These are phyloP conservation scores for Scutellaria barbata DNA, from an alignment of 257 asterid species.

Conservation along the genomic window DNA sequence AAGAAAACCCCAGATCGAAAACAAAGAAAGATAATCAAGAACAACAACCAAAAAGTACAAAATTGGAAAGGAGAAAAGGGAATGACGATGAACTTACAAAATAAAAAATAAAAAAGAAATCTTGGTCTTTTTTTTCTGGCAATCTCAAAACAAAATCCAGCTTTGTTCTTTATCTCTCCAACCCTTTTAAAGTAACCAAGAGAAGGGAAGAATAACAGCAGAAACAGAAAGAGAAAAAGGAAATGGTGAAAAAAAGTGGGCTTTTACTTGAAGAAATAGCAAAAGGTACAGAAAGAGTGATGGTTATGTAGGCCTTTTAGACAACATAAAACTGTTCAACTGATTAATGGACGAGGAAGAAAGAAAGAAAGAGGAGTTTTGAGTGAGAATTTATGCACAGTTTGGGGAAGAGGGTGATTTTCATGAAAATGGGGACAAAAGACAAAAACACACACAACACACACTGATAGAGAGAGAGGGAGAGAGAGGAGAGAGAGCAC, in stretches of 20 bases:
- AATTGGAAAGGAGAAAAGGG: background rate
- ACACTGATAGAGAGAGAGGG: conserved; percentile 17
- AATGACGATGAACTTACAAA: conserved; percentile 25
- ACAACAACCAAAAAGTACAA: background rate
- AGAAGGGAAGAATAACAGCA: conserved; percentile 23
- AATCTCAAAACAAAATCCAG: conserved; percentile 29
- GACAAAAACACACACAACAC: conserved; percentile 44
- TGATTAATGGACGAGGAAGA: conserved; percentile 34
- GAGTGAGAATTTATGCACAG: conserved; percentile 47
- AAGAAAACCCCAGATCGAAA: conserved; percentile 37
- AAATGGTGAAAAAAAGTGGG: background rate
- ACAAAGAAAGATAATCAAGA: background rate
- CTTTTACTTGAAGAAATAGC: conserved; percentile 48
- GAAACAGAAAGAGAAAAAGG: background rate
- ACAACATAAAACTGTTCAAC: conserved; percentile 40
- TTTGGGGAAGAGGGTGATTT: conserved; percentile 19
- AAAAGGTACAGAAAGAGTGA: conserved; percentile 34
- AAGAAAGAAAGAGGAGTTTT: background rate
- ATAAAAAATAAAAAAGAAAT: background rate
- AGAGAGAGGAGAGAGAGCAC: conserved; percentile 25
- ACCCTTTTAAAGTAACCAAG: conserved; percentile 40
- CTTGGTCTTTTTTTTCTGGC: conserved; percentile 2
- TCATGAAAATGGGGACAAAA: conserved; percentile 49
- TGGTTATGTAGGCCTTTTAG: conserved; percentile 39
- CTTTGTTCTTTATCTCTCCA: background rate